Base-by-base conservation (phyloP, 164 flowering plant genomes). In the Cinnamomum chago region DNA sequence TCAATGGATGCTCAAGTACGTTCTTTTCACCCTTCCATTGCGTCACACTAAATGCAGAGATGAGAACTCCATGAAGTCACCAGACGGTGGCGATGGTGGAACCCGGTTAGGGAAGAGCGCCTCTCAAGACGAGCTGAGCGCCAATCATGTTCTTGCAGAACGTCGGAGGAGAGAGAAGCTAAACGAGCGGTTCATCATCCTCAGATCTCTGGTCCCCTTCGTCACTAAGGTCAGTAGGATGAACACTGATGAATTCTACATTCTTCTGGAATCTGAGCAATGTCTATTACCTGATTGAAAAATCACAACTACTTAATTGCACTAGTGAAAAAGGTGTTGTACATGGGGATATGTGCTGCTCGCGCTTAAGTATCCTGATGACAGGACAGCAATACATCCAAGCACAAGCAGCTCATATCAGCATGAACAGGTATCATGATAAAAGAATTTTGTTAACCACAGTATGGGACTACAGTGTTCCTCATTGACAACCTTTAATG, bases 1-100 rank as follows among this genome's bases (percentile, higher is more conserved):
- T 10, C 99, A 96, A 73, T 86, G 86, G 84, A 78, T 83, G 65
- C 93, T 96, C 72, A 96, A 96, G 74, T 85, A 86, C 88, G 76
- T 90, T 2, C 85, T 96, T 33, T 88, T 89, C 78, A 89, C 74
- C 58, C 89, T 94, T 1, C 98, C 99, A 0, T 80, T 72, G 84
- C 87, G 90, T 58, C 94, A 91, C 81, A 72, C 64, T 76, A 89
- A 91, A 72, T 73, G 78, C 55, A 80, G 74, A 12, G 90, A 87
- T 58, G 86, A 82, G 47, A 81, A 81, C 68, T 83, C 84, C 18
- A 81, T 84, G 2, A 85, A 81, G 47, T 80, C 80, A 0, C 68
- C 75, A 3, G 88, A 80, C 23, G 81, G 78, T 17, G 85, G 77
- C 2, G 62, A 62, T 1, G 60, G n/a, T 55, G 73, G 76, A 15